Evolutionary conservation across 306 rosid species (phyloP).

Genomic region (Vigna hirtella): DNA sequence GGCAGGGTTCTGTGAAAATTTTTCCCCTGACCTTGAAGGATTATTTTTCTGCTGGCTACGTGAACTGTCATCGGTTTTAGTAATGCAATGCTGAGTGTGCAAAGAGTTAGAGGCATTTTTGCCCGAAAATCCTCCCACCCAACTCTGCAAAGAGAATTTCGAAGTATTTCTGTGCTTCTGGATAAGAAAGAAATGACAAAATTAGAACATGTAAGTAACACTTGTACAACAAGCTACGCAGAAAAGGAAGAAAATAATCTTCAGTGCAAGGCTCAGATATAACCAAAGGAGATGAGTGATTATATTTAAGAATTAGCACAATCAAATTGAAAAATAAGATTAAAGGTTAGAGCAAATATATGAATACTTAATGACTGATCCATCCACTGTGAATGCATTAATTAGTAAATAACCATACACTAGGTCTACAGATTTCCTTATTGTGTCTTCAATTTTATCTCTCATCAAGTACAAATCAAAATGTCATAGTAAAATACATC

Average conservation of each 20-base stretch:
- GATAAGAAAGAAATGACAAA: conserved; percentile 38
- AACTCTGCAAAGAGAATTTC: conserved; percentile 82
- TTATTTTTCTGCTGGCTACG: conserved; percentile 58
- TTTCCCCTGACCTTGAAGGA: conserved; percentile 57
- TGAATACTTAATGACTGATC: background rate
- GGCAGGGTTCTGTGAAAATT: conserved; percentile 46
- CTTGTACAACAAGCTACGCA: conserved; percentile 29
- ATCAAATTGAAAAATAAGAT: conserved; percentile 28
- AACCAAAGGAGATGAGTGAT: conserved; percentile 25
- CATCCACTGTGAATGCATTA: conserved; percentile 16
- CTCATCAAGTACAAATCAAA: conserved; percentile 19
- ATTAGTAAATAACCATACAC: background rate
- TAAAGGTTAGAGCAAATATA: conserved; percentile 2
- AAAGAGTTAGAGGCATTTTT: conserved; percentile 60
- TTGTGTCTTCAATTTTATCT: conserved; percentile 17
- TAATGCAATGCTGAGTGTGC: conserved; percentile 47
- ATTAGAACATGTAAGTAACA: conserved; percentile 28
- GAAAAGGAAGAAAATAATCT: conserved; percentile 9
- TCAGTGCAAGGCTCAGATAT: conserved; percentile 15
- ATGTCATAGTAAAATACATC: conserved; percentile 7
- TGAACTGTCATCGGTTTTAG: conserved; percentile 48
- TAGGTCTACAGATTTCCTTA: conserved; percentile 31
- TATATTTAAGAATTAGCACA: background rate
- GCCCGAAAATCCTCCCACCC: conserved; percentile 82
- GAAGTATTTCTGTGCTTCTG: conserved; percentile 92